phyloP scores from a whole-genome alignment of 1,139 yeast species.

The Yamadazyma dendronema region DNA sequence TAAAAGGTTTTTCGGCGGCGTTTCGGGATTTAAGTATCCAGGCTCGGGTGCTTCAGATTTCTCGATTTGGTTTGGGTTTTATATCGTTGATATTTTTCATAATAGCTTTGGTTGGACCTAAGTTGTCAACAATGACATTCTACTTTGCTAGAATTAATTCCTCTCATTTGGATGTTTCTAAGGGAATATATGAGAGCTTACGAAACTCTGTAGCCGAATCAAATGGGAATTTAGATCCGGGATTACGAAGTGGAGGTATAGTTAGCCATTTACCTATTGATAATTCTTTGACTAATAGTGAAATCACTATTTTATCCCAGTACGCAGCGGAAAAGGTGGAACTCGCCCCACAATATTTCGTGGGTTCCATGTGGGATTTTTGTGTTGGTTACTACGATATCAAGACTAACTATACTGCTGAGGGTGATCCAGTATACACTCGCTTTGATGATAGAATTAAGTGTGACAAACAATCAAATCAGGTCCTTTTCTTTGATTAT shows the following conservation, averaged over 20 bases:
- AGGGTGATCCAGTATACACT: constrained; percentile 13
- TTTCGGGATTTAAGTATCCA: constrained; percentile 29
- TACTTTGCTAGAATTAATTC: constrained; percentile 46
- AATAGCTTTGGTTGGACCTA: constrained; percentile 29
- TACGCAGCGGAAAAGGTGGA: constrained; percentile 50
- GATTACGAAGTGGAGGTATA: background rate
- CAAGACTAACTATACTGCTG: constrained; percentile 14
- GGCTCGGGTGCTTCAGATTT: constrained; percentile 30
- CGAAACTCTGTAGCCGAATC: constrained; percentile 30
- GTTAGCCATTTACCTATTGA: constrained; percentile 29
- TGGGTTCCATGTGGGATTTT: constrained; percentile 43
- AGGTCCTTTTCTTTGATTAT: constrained; percentile 42
- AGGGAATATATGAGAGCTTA: constrained; percentile 50
- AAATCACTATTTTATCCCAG: constrained; percentile 43
- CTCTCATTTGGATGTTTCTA: constrained; percentile 49
- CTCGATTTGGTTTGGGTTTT: constrained; percentile 26
- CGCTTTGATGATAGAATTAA: constrained; percentile 20
- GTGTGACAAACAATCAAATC: constrained; percentile 19
- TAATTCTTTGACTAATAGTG: constrained; percentile 48
- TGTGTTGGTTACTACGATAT: constrained; percentile 45
- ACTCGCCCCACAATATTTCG: constrained; percentile 49
- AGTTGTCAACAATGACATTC: constrained; percentile 19
- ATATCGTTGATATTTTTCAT: constrained; percentile 23
- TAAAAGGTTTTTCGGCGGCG: background rate
- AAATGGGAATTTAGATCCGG: constrained; percentile 1